A percentile compares a stretch with the other conserved stretches of the same genome.
phyloP scores from a whole-genome alignment of 2,329 filamentous ascomycete genomes.

The Pyrenochaeta sp. region DNA sequence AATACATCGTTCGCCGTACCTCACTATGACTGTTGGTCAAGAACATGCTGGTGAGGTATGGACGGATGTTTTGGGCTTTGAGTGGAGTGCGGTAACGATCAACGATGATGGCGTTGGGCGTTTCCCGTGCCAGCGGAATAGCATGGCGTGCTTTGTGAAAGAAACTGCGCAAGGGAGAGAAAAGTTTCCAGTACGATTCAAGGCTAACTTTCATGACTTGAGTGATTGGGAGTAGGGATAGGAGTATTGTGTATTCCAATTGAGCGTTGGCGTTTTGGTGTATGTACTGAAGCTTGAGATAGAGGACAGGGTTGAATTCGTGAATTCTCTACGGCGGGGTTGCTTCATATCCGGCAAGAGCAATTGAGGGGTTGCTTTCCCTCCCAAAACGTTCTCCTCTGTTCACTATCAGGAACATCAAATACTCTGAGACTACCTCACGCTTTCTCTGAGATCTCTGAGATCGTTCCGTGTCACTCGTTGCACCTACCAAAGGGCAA shows the following conservation, averaged over 20 bases:
- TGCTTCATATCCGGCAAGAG: too few species aligned
- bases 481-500: too few species aligned
- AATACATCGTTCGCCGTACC: not conserved
- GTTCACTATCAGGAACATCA: too few species aligned
- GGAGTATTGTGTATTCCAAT: not conserved
- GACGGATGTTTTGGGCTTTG: constrained; percentile 64
- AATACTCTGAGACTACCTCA: too few species aligned
- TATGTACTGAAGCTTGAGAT: not conserved
- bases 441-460: too few species aligned
- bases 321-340: too few species aligned
- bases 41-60: constrained; percentile 65
- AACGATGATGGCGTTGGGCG: constrained; percentile 63
- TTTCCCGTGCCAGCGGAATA: constrained; percentile 52
- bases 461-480: too few species aligned
- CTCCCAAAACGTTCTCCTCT: too few species aligned
- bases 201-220: constrained; percentile 4
- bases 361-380: too few species aligned
- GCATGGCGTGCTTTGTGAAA: constrained; percentile 7
- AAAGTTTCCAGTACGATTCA: constrained; percentile 7
- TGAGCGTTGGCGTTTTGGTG: too few species aligned
- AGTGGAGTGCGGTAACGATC: constrained; percentile 62
- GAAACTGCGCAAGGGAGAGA: constrained; percentile 1
- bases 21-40: constrained; percentile 64
- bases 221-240: not conserved
- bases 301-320: not conserved